Conservation (phyloP, 257 asterid genomes). For the Solanum chiquidenum region DNA sequence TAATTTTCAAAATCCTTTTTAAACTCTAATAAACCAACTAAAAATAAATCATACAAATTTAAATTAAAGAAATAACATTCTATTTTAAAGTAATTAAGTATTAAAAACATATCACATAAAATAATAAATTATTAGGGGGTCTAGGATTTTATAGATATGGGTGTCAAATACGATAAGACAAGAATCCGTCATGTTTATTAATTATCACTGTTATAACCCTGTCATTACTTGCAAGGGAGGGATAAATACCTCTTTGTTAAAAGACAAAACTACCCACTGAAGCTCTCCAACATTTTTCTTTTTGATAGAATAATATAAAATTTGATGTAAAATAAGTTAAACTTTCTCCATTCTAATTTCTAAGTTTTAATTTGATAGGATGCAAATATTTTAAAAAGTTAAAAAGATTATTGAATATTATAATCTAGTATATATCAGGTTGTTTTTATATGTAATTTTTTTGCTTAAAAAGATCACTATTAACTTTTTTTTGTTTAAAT, state of each 20-base stretch:
- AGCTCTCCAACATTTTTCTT: neutral
- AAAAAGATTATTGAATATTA: neutral
- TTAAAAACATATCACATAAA: neutral
- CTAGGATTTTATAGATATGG: constrained; percentile 16
- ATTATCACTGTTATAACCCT: neutral
- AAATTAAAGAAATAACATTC: no score
- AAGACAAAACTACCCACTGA: neutral
- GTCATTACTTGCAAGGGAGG: constrained; percentile 21
- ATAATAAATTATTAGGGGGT: neutral
- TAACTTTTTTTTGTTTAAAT: no score
- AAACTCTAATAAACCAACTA: no score
- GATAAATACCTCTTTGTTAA: constrained; percentile 18
- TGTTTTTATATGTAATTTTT: no score
- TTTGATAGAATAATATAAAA: no score
- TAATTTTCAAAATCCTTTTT: no score
- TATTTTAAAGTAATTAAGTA: neutral
- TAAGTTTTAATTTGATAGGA: no score
- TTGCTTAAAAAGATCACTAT: neutral
- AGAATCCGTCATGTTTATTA: constrained; percentile 13
- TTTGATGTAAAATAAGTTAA: no score
- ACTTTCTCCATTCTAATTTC: no score
- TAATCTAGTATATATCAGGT: no score
- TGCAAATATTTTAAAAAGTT: no score
- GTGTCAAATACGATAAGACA: constrained; percentile 45
- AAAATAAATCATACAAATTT: no score